Evolutionary conservation across 2,329 filamentous ascomycete genomes (phyloP), one percentile per base, ranked within the genome.

Genomic region (Macrophomina pseudophaseolina): DNA sequence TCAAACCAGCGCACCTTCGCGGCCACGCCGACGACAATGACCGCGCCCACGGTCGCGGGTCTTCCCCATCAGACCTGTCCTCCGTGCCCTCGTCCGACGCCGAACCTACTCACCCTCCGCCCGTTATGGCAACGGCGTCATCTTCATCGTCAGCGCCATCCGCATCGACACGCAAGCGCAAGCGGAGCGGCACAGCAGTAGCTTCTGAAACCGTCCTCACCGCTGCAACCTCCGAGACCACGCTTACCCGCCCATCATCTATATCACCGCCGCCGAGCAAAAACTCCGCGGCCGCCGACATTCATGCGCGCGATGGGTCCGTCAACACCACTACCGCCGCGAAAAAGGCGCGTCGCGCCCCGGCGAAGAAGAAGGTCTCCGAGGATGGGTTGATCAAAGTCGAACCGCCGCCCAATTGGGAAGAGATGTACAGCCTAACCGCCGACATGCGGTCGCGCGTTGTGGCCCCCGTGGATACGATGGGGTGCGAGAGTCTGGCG

Each of bases 381-480:
- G 68, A 65, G 52, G 68, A 74, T 71, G 76, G 73, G 42, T 72
- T 46, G 53, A 68, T 82, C 59, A 85, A 85, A 70, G 71, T 80
- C 16, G 82, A 85, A 69, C 87, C 93, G 1, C 93, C 94, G 0
- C 84, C 88, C 0, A 88, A 93, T 75, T 97, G 95, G 95, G 88
- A 93, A 69, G 86, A 89, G 66, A 88, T 97, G 66, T 99, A 97
- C 80, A 80, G 85, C 40, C 81, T 87, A 0, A 91, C 96, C 52
- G 90, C 90, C 73, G 85, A 87, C 73, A 97, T 98, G 93, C 90
- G 80, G 80, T 91, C 75, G 75, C 86, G 82, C 79, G 91, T 86
- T 46, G 79, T 86, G 0, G 95, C 95, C 0, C 91, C 94, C 0
- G 95, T 99, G 11, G 95, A 99, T 78, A 98, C 94, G 0, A 97